These are phyloP conservation scores for Scheffersomyces ergatensis DNA, from an alignment of 805 yeast species.

Conservation along the genomic window DNA sequence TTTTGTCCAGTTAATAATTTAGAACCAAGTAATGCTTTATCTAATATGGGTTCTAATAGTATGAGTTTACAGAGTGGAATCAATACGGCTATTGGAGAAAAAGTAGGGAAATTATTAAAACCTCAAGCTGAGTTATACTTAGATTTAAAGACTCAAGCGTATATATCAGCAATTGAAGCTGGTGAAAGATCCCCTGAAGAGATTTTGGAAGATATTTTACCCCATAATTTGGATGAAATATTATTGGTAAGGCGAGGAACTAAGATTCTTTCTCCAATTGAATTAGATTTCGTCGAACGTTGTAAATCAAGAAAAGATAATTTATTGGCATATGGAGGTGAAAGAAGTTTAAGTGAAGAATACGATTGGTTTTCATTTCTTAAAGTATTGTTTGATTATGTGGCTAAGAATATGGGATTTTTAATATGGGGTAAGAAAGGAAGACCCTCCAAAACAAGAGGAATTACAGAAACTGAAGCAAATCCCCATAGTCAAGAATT, in stretches of 20 bases:
- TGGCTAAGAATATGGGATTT: constrained; percentile 69
- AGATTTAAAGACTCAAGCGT: constrained; percentile 94
- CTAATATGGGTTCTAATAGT: constrained; percentile 30
- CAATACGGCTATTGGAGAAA: constrained; percentile 34
- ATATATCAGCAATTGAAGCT: constrained; percentile 78
- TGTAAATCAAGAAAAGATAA: constrained; percentile 70
- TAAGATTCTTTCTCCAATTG: constrained; percentile 63
- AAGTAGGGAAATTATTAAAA: constrained; percentile 63
- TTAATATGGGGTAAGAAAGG: constrained; percentile 67
- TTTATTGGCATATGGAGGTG: constrained; percentile 46
- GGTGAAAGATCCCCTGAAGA: constrained; percentile 61
- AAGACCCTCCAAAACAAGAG: constrained; percentile 7
- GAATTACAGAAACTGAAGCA: constrained; percentile 4
- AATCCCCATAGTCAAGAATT: constrained; percentile 19
- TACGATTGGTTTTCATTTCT: constrained; percentile 87
- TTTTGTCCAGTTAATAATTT: constrained; percentile 75
- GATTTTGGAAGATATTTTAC: constrained; percentile 73
- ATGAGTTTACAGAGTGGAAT: constrained; percentile 33
- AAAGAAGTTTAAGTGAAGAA: constrained; percentile 57
- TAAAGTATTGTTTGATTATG: constrained; percentile 74
- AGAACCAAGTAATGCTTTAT: constrained; percentile 45
- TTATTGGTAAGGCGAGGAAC: constrained; percentile 32
- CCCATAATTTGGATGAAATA: constrained; percentile 55
- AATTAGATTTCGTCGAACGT: constrained; percentile 71
- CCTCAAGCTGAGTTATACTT: constrained; percentile 76